Base-by-base conservation (phyloP, 1,284 basidiomycete genomes). In the Fomitopsis palustris region DNA sequence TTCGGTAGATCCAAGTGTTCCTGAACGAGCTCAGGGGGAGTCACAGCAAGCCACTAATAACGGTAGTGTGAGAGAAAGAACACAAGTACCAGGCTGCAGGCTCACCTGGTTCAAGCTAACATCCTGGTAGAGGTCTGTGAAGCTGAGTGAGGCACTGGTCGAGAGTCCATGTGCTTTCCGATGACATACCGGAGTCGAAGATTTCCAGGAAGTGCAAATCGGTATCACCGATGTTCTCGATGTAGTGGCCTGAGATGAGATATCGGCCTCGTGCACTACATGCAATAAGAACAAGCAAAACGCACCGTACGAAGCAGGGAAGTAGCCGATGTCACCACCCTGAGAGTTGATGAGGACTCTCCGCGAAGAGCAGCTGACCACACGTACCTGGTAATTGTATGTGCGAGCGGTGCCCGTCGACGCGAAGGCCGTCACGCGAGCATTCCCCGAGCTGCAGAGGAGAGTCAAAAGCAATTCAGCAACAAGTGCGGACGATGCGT, bases 171-270 rank as follows among this genome's bases (percentile, higher is more conserved):
- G 54, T n/a, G 43, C 4, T n/a, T n/a, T 47, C n/a, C 21, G 19
- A 39, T n/a, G 12, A 55, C 72, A 53, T 71, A 80, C 82, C 75
- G 0, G 84, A 77, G 58, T 82, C 83, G 73, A 87, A 87, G 54
- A 90, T 84, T 68, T 89, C 87, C 42, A 89, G 75, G 73, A 79
- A 88, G 61, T 75, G 76, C 35, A 89, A 68, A 0, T 86, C 85
- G 4, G 81, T 80, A 64, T 87, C 84, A 7, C 87, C 87, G 17
- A 77, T 84, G 66, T 88, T 88, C 73, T 90, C 86, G n/a, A 89
- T 78, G 64, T 86, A 89, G 67, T 88, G 87, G 3, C 84, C 84
- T 62, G 45, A 43, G 6, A 10, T 4, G 25, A 56, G 33, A 29
- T 45, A 9, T 21, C 54, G 23, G 16, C 19, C 2, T 31, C 6